A percentile compares a stretch with the other conserved stretches of the same genome.
phyloP scores from a whole-genome alignment of 2,329 filamentous ascomycete species.

The Emmonsiellopsis sp. region DNA sequence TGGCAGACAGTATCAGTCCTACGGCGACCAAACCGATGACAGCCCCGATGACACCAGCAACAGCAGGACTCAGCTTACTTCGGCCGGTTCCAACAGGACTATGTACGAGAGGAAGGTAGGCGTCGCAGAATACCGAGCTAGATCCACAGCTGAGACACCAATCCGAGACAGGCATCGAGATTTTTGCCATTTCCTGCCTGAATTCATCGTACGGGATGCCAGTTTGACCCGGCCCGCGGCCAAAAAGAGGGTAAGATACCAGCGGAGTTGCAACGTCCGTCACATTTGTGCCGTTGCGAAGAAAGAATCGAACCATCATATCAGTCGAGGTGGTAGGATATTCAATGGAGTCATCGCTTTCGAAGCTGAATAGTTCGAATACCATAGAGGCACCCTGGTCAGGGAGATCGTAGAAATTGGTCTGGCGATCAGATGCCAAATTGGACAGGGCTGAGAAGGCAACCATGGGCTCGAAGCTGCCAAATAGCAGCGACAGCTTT shows the following conservation, averaged over 20 bases:
- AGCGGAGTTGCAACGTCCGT: conserved; percentile 22
- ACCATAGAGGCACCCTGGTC: conserved; percentile 39
- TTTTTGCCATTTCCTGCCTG: conserved; percentile 30
- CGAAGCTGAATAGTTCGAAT: conserved; percentile 43
- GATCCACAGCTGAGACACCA: conserved; percentile 46
- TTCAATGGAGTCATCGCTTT: conserved; percentile 18
- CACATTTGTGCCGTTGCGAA: conserved; percentile 45
- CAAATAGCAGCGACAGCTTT: conserved; percentile 42
- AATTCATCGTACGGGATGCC: conserved; percentile 45
- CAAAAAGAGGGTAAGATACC: conserved; percentile 42
- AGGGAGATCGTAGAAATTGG: conserved; percentile 41
- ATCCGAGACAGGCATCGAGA: conserved; percentile 34
- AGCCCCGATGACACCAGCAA: conserved; percentile 49
- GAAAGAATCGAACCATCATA: conserved; percentile 47
- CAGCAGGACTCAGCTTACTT: conserved; percentile 30
- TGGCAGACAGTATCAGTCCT: conserved; percentile 27
- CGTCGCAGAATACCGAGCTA: conserved; percentile 41
- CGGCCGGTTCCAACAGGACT: conserved; percentile 10
- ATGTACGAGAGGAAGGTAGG: conserved; percentile 21
- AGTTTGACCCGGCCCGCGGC: conserved; percentile 34
- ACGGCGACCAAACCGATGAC: conserved; percentile 36
- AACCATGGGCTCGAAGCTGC: conserved; percentile 40
- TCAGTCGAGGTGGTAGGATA: conserved; percentile 34
- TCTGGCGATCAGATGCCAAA: conserved; percentile 28
- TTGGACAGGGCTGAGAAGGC: conserved; percentile 41